phyloP scores from a whole-genome alignment of 805 yeast species.

The Saccharomyces paradoxus region DNA sequence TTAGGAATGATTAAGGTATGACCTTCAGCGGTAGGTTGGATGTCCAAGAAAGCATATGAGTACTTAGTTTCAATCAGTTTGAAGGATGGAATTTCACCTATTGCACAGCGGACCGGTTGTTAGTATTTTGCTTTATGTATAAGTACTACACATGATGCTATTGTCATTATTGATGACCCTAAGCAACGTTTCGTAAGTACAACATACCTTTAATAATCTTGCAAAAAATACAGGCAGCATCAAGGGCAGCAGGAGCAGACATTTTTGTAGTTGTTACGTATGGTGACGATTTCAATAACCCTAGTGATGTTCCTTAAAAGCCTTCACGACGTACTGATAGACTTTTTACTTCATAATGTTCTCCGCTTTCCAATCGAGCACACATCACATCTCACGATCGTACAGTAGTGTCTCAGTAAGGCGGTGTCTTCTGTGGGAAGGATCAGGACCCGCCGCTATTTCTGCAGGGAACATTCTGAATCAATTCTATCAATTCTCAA shows the following conservation, averaged over 20 bases:
- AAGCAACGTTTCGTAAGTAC: background rate
- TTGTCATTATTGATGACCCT: too few relatives aligned
- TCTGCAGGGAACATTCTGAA: background rate
- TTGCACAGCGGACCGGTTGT: slow-evolving; percentile 1
- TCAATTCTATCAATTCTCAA: background rate
- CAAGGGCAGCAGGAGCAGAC: slow-evolving; percentile 25
- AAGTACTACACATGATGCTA: background rate
- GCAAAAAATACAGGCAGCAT: slow-evolving; percentile 80
- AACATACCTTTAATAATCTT: slow-evolving; percentile 75
- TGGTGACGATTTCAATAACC: background rate
- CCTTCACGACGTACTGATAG: background rate
- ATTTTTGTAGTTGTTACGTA: slow-evolving; percentile 1
- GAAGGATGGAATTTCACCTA: slow-evolving; percentile 90
- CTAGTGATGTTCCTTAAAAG: background rate
- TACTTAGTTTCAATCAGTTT: slow-evolving; percentile 81
- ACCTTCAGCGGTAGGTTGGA: slow-evolving; percentile 85
- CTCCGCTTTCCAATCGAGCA: background rate
- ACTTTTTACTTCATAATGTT: background rate
- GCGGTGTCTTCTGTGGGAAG: background rate
- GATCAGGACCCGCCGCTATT: background rate
- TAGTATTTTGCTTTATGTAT: slow-evolving; percentile 1
- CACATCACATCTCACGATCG: background rate
- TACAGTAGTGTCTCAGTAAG: background rate
- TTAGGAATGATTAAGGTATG: slow-evolving; percentile 89
- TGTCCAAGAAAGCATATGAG: slow-evolving; percentile 80